Evolutionary conservation across 176 grass and related monocot genomes (phyloP).

Genomic region (Carex parvula): DNA sequence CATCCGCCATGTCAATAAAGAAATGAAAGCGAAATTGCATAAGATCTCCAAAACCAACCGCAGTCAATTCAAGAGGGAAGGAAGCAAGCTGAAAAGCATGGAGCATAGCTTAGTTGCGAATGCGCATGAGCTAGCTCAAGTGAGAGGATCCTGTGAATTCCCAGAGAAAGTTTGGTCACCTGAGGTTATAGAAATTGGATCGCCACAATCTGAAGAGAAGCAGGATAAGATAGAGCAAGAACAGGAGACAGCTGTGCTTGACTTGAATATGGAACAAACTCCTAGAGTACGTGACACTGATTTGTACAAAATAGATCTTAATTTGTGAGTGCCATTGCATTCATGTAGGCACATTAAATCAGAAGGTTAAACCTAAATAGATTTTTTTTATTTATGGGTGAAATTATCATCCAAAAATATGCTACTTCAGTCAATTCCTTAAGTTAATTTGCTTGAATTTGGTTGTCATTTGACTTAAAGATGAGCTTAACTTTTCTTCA

Average conservation of each 20-base stretch:
- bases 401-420: neutral
- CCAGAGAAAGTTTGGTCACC: neutral
- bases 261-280: neutral
- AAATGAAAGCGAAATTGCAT: neutral
- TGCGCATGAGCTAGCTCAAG: neutral
- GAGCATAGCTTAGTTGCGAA: neutral
- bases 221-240: neutral
- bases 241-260: neutral
- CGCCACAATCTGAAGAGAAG: neutral
- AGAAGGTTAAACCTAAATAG: neutral
- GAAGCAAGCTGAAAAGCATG: neutral
- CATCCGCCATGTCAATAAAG: conserved; percentile 18
- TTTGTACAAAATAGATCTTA: conserved; percentile 24
- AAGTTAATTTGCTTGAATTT: neutral
- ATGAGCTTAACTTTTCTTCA: neutral
- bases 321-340: conserved; percentile 9
- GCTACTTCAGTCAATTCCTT: neutral
- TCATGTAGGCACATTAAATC: neutral
- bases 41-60: neutral
- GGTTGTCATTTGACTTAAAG: too few relatives aligned
- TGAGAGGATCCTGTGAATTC: neutral
- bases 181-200: conserved; percentile 20
- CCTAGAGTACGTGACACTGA: neutral
- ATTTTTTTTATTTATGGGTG: neutral
- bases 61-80: conserved; percentile 3